Evolutionary conservation across 2,329 filamentous ascomycete species (phyloP), one percentile per base, ranked within the genome.

Genomic region (Ophiostoma himal-ulmi): DNA sequence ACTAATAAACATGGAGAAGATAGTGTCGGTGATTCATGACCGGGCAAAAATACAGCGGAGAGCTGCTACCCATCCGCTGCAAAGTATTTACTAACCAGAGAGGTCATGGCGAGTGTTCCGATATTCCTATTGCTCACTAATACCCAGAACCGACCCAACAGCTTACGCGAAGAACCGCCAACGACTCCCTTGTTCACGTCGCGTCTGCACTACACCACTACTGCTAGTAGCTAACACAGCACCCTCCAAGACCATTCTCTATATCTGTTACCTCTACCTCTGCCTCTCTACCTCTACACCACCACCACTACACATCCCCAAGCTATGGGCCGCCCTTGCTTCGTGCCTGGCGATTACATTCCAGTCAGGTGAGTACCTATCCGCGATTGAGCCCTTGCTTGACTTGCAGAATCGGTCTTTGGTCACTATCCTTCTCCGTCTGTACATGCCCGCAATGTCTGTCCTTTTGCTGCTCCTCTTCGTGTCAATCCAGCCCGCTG

Each of bases 141-240:
- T 20, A 20, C 17, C 5, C 10, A 48, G 17, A 20, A 44, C 7
- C n/a, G 44, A 5, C 44, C 44, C 44, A 48, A 48, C 44, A 48
- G 44, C 44, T 17, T 48, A 62, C 57, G 57, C 57, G 57, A 62
- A 62, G 57, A 62, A 62, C 36, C 36, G 30, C 60, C 14, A 39
- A 36, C 34, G 60, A 22, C 62, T 65, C 62, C 62, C 62, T 65
- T 65, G 36, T 65, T 65, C 62, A 36, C 62, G 62, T 65, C 62
- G 62, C 62, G 62, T 64, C 57, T 34, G 7, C 44, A 39, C 11
- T 8, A 48, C 17, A 48, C 52, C 52, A 57, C 52, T 57, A 57
- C 22, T 3, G 11, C 14, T 26, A 57, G 3, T 30, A 11, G 26
- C 4, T 34, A 14, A 5, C 3, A 14, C n/a, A 34, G 22, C 26